Percentiles rank a stretch among this genome's conserved stretches.
phyloP scores from a whole-genome alignment of 441 rosid species.

The Mallotus repandus region DNA sequence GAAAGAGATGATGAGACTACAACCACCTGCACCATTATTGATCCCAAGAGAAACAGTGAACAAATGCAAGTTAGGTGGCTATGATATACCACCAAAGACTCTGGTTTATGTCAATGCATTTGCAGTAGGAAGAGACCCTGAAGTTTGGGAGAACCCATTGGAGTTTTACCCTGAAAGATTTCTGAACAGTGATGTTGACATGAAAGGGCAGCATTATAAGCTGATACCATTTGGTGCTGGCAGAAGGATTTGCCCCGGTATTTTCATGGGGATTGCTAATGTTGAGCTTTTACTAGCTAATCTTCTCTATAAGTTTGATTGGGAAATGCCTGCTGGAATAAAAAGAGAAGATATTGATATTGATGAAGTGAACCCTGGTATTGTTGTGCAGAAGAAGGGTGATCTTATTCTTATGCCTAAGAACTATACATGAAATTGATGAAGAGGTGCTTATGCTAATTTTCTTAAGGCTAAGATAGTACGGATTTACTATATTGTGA shows the following conservation, averaged over 20 bases:
- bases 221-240: background rate
- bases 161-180: background rate
- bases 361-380: conserved; percentile 18
- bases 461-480: no score
- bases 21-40: background rate
- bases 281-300: conserved; percentile 30
- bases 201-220: background rate
- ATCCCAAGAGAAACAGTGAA: background rate
- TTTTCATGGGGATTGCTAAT: conserved; percentile 17
- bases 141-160: background rate
- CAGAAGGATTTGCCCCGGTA: conserved; percentile 20
- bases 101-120: background rate
- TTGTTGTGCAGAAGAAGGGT: conserved; percentile 22
- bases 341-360: conserved; percentile 18
- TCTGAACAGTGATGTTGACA: background rate
- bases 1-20: background rate
- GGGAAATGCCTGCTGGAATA: conserved; percentile 29
- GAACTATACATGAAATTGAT: background rate
- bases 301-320: conserved; percentile 27
- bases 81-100: background rate
- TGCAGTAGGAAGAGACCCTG: background rate
- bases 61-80: background rate
- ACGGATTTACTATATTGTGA: no score
- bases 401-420: conserved; percentile 26
- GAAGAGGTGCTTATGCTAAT: background rate